These are phyloP conservation scores for Salix caprea DNA, from an alignment of 345 rosid species.

Conservation along the genomic window DNA sequence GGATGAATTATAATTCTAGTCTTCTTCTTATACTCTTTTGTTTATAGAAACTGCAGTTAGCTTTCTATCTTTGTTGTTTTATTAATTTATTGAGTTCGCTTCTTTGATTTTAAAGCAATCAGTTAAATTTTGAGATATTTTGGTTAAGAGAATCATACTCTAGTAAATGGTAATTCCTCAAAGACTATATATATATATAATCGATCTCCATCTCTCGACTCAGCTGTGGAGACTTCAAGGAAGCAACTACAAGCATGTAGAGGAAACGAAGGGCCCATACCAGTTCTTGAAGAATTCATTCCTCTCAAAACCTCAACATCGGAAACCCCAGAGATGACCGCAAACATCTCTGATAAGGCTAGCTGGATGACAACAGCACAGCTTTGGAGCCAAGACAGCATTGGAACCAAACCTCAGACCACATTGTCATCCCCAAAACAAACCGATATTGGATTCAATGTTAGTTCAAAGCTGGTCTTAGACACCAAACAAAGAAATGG, in stretches of 20 bases:
- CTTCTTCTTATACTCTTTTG: constrained; percentile 26
- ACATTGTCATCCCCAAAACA: constrained; percentile 36
- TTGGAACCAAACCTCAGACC: constrained; percentile 39
- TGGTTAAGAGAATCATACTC: constrained; percentile 7
- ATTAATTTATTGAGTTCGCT: constrained; percentile 5
- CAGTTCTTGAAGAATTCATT: constrained; percentile 91
- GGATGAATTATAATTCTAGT: neutral
- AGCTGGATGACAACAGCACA: constrained; percentile 95
- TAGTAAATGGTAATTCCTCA: neutral
- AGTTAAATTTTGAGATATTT: constrained; percentile 8
- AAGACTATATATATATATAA: neutral
- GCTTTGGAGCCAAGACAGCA: constrained; percentile 80
- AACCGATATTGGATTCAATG: constrained; percentile 42
- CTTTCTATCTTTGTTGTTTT: constrained; percentile 21
- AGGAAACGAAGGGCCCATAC: constrained; percentile 57
- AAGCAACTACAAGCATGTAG: constrained; percentile 69
- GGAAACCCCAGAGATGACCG: constrained; percentile 35
- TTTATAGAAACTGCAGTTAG: constrained; percentile 40
- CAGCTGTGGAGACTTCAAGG: constrained; percentile 86
- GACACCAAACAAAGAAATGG: constrained; percentile 70
- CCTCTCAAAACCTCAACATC: constrained; percentile 61
- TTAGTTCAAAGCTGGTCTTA: constrained; percentile 55
- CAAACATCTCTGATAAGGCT: constrained; percentile 46
- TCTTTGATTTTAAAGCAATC: constrained; percentile 23
- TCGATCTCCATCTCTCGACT: neutral